A percentile compares a stretch with the other conserved stretches of the same genome.
These are phyloP conservation scores for Atractiella rhizophila DNA, from an alignment of 768 basidiomycete species.

Conservation along the genomic window DNA sequence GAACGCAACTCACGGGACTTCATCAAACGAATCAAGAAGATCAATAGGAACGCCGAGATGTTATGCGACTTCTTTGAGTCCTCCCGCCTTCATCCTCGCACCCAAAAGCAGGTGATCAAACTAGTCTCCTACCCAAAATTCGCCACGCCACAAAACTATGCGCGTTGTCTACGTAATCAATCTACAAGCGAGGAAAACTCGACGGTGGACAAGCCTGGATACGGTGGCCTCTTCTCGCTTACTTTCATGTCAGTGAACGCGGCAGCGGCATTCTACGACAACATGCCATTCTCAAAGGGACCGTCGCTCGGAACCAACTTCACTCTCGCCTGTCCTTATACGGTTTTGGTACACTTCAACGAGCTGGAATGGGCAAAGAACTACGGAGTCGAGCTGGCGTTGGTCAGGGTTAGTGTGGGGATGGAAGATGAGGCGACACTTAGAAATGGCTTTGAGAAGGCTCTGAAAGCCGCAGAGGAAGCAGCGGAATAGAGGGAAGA, in stretches of 20 bases:
- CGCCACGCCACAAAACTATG: constrained; percentile 43
- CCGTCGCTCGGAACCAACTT: constrained; percentile 72
- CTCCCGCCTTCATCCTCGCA: constrained; percentile 26
- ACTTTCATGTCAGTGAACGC: constrained; percentile 35
- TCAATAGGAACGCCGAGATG: constrained; percentile 58
- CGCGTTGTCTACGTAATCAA: constrained; percentile 31
- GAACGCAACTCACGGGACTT: constrained; percentile 96
- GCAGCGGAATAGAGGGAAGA: constrained; percentile 10
- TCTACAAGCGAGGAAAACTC: constrained; percentile 24
- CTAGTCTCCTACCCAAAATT: constrained; percentile 79
- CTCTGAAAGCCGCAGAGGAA: constrained; percentile 48
- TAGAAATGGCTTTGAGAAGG: constrained; percentile 34
- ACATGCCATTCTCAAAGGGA: constrained; percentile 59
- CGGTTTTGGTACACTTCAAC: constrained; percentile 63
- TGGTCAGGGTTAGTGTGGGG: constrained; percentile 79
- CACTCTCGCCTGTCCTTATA: constrained; percentile 79
- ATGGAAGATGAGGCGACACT: constrained; percentile 45
- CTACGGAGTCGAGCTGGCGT: constrained; percentile 56
- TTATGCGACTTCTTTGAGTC: constrained; percentile 48
- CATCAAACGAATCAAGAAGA: constrained; percentile 39
- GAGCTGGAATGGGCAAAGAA: constrained; percentile 78
- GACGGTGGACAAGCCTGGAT: constrained; percentile 5
- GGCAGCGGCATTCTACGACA: constrained; percentile 26
- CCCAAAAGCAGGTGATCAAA: constrained; percentile 33
- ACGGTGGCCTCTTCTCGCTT: constrained; percentile 34